A percentile compares a stretch with the other conserved stretches of the same genome.
phyloP scores from a whole-genome alignment of 768 basidiomycete species.

The Mycena polygramma region DNA sequence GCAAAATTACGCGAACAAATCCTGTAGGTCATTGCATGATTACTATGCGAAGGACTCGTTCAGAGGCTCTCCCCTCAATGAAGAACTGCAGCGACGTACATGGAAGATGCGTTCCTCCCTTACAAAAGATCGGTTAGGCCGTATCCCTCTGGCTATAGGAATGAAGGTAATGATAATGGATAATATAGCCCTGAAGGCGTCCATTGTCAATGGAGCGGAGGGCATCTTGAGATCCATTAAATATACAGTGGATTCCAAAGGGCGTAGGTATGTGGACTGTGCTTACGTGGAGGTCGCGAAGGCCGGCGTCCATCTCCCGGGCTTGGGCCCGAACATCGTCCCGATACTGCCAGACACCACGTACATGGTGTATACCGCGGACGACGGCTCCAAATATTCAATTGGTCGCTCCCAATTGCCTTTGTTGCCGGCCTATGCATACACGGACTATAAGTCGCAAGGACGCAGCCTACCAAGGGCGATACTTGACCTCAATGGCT shows the following conservation, averaged over 20 bases:
- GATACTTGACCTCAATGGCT: not conserved
- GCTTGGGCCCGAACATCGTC: no score
- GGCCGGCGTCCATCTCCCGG: no score
- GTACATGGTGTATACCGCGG: not conserved
- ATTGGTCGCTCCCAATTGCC: not conserved
- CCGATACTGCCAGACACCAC: not conserved
- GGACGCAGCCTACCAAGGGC: not conserved
- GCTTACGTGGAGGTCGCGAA: not conserved
- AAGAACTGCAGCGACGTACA: not conserved
- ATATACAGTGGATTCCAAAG: not conserved
- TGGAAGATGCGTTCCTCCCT: not conserved
- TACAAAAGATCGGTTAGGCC: not conserved
- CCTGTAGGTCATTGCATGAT: not conserved
- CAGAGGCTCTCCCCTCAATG: not conserved
- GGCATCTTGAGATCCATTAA: not conserved
- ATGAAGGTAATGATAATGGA: conserved; percentile 20
- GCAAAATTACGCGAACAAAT: not conserved
- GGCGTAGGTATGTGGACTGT: not conserved
- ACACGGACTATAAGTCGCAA: conserved; percentile 18
- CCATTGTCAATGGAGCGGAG: conserved; percentile 2
- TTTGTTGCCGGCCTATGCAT: conserved; percentile 5
- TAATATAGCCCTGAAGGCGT: not conserved
- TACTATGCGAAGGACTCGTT: not conserved
- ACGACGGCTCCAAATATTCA: not conserved
- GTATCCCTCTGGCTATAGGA: not conserved